These are phyloP conservation scores for Dactylis glomerata DNA, from an alignment of 176 grass and related monocot genomes.

Conservation along the genomic window DNA sequence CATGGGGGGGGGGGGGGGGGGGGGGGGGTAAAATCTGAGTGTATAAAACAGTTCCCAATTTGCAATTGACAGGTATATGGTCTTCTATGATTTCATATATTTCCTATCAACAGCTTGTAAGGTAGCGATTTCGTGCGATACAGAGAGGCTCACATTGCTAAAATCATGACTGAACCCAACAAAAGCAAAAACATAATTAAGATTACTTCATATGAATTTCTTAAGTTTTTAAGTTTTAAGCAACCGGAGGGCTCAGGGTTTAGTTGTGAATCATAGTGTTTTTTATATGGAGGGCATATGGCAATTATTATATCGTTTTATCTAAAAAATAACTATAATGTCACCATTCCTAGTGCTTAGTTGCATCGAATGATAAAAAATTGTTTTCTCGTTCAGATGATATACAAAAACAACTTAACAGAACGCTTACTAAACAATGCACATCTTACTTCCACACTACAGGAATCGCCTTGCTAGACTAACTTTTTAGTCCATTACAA, in stretches of 20 bases:
- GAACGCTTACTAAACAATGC: not conserved
- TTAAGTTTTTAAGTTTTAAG: not conserved
- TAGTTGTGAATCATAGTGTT: not conserved
- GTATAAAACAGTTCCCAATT: not conserved
- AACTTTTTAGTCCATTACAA: not conserved
- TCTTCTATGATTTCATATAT: not conserved
- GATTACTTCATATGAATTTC: not conserved
- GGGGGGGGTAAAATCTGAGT: not conserved
- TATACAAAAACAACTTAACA: not conserved
- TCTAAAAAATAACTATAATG: not conserved
- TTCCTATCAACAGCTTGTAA: not conserved
- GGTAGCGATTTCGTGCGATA: not conserved
- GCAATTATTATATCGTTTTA: not conserved
- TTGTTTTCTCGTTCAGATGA: not conserved
- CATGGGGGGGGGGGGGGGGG: not conserved
- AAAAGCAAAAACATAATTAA: not conserved
- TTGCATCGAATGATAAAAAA: not conserved
- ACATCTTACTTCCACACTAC: not conserved
- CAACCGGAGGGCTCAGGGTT: not conserved
- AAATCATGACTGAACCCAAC: not conserved
- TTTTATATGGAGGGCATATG: not conserved
- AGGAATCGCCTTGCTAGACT: not conserved
- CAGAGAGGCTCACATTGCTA: not conserved
- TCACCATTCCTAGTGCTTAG: not conserved
- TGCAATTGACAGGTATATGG: not conserved